A percentile compares a stretch with the other conserved stretches of the same genome.
These are phyloP conservation scores for Paraleonurus japonicus DNA, from an alignment of 257 asterid genomes.

Conservation along the genomic window DNA sequence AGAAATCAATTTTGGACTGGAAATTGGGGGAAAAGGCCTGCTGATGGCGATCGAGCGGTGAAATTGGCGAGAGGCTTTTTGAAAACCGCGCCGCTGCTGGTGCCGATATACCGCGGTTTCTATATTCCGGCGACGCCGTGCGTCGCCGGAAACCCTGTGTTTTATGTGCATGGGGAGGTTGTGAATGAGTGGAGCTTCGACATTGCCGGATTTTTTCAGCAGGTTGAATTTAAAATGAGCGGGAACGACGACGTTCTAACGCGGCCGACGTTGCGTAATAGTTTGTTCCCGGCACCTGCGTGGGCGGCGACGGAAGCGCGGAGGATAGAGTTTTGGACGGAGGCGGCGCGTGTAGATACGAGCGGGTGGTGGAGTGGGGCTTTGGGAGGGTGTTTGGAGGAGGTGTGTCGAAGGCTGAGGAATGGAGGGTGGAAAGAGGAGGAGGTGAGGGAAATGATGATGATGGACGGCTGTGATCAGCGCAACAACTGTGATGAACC, in stretches of 20 bases:
- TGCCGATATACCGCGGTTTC: conserved; percentile 65
- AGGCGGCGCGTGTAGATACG: conserved; percentile 19
- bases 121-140: conserved; percentile 66
- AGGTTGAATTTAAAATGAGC: conserved; percentile 36
- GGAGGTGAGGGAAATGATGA: conserved; percentile 91
- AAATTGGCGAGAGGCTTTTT: conserved; percentile 39
- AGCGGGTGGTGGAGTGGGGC: conserved; percentile 66
- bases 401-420: conserved; percentile 51
- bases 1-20: conserved; percentile 51
- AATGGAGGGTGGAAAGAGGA: conserved; percentile 91
- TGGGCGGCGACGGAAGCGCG: conserved; percentile 94
- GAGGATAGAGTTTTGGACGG: conserved; percentile 75
- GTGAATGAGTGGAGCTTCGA: conserved; percentile 71
- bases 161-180: conserved; percentile 63
- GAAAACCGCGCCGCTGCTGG: conserved; percentile 50
- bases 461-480: conserved; percentile 55
- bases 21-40: conserved; percentile 70
- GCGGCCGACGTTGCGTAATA: conserved; percentile 27
- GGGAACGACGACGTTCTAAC: conserved; percentile 25
- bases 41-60: conserved; percentile 44
- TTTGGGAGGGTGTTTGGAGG: conserved; percentile 60
- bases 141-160: conserved; percentile 83
- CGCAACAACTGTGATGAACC: background rate
- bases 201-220: conserved; percentile 65
- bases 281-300: conserved; percentile 53